Evolutionary conservation across 345 rosid species (phyloP), one percentile per base, ranked within the genome.

Genomic region (Diplotaxis tenuifolia): DNA sequence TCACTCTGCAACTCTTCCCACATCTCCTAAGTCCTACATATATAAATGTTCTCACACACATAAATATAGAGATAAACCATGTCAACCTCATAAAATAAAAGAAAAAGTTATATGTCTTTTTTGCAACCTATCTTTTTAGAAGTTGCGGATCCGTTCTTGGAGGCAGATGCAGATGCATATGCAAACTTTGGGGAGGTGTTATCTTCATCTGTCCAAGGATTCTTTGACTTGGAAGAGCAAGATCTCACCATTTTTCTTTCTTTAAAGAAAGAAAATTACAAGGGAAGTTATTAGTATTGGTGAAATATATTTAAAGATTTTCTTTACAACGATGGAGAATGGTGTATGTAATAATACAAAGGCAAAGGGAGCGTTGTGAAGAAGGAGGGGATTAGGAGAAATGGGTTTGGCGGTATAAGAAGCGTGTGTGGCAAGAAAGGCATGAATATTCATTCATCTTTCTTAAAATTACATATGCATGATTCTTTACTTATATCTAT

Each of bases 1-100:
- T 78, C 6, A 89, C 93, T 75, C 91, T 85, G 85, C 93, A 86
- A 74, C 88, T 89, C 82, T 89, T 91, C 18, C 96, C 96, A 45
- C 95, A 88, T 78, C 93, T 86, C 65, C 81, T 56, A 62, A 87
- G 85, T 60, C 91, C 92, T 89, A n/a, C n/a, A n/a, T n/a, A n/a
- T n/a, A 55, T 67, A 15, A 28, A 49, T 47, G 61, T 34, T 64
- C 27, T 28, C n/a, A 65, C 6, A 12, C 47, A 63, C 23, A 16
- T 3, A 50, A 2, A 19, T 20, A 73, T n/a, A 60, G 52, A 68
- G 25, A 52, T 27, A n/a, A n/a, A n/a, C n/a, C 69, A 53, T 53
- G 63, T 60, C 25, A 67, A 60, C 29, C 54, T 42, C 70, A 28
- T 7, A 52, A 14, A 53, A 36, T 9, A 49, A 20, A 50, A 50